phyloP scores from a whole-genome alignment of 805 yeast species.

The Monosporozyma unispora region DNA sequence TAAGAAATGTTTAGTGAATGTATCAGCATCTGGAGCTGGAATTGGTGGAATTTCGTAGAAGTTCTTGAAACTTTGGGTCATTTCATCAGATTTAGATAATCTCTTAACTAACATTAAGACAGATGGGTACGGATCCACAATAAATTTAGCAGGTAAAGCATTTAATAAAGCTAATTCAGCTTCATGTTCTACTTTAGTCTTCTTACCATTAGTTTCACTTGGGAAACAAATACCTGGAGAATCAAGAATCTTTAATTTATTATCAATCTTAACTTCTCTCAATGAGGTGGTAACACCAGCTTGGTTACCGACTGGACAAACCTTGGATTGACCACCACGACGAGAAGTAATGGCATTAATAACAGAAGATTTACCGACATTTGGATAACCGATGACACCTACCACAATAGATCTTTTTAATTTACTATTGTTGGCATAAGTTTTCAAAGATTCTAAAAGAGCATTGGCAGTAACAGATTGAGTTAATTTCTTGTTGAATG shows the following conservation, averaged over 20 bases:
- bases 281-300: slow-evolving; percentile 94
- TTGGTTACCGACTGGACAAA: slow-evolving; percentile 95
- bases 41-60: slow-evolving; percentile 76
- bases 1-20: slow-evolving; percentile 74
- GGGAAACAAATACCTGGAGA: slow-evolving; percentile 99
- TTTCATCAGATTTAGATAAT: slow-evolving; percentile 60
- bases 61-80: slow-evolving; percentile 66
- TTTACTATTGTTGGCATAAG: slow-evolving; percentile 75
- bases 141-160: slow-evolving; percentile 81
- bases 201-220: slow-evolving; percentile 43
- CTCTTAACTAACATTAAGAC: slow-evolving; percentile 68
- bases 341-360: slow-evolving; percentile 81
- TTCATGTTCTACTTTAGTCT: slow-evolving; percentile 54
- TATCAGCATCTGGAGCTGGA: slow-evolving; percentile 61
- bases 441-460: slow-evolving; percentile 70
- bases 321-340: slow-evolving; percentile 56
- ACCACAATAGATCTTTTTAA: slow-evolving; percentile 83
- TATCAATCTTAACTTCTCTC: slow-evolving; percentile 87
- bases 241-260: slow-evolving; percentile 78
- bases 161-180: slow-evolving; percentile 85
- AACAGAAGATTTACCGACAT: slow-evolving; percentile 92
- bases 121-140: slow-evolving; percentile 78
- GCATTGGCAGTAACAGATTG: slow-evolving; percentile 63
- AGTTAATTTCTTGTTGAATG: slow-evolving; percentile 67
- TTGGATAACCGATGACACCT: slow-evolving; percentile 96